A percentile compares a stretch with the other conserved stretches of the same genome.
These are phyloP conservation scores for Geotrichum citri-aurantii DNA, from an alignment of 1,139 yeast genomes.

Conservation along the genomic window DNA sequence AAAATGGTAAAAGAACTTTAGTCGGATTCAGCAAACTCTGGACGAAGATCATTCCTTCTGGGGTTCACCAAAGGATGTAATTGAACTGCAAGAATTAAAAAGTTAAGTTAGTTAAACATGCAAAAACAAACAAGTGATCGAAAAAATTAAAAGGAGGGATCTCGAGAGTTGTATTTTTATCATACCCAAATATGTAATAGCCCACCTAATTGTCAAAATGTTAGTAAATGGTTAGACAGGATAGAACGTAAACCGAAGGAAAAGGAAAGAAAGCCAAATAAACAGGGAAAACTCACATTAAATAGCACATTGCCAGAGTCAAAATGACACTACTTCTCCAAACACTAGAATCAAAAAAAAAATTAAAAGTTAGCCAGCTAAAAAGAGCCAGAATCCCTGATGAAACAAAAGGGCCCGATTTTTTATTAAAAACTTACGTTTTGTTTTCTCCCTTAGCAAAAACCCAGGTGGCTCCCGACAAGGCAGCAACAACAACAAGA, in stretches of 20 bases:
- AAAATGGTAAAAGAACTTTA: not conserved
- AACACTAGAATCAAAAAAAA: constrained; percentile 45
- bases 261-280: too few species aligned
- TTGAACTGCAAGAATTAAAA: constrained; percentile 49
- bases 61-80: constrained; percentile 73
- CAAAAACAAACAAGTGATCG: not conserved
- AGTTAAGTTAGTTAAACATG: constrained; percentile 52
- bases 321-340: constrained; percentile 88
- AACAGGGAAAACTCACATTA: constrained; percentile 48
- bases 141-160: constrained; percentile 24
- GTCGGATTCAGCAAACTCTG: constrained; percentile 44
- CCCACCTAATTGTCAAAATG: constrained; percentile 45
- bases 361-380: constrained; percentile 1
- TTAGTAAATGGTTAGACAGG: constrained; percentile 4
- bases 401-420: not conserved
- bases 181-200: constrained; percentile 65
- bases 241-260: too few species aligned
- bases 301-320: constrained; percentile 78
- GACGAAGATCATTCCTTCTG: constrained; percentile 63
- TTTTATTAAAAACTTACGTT: constrained; percentile 32
- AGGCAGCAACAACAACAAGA: constrained; percentile 52
- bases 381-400: too few species aligned
- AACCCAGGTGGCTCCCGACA: constrained; percentile 59
- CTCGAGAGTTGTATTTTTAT: not conserved
- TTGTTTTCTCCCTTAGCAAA: constrained; percentile 53